These are phyloP conservation scores for Acmispon strigosus DNA, from an alignment of 306 rosid species.

Conservation along the genomic window DNA sequence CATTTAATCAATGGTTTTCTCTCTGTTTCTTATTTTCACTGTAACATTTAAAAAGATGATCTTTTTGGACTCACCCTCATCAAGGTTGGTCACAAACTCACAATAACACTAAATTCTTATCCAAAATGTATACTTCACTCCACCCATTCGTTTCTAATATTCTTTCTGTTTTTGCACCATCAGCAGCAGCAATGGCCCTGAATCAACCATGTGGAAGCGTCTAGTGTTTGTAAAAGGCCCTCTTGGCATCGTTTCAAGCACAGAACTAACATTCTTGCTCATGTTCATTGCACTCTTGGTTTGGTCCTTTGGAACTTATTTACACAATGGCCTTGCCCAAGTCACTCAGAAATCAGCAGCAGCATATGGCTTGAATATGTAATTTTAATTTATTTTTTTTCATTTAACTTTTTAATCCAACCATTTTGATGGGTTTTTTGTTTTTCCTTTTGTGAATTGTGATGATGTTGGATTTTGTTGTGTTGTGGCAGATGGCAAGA, in stretches of 20 bases:
- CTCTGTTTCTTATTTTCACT: no score
- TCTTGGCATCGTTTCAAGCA: conserved; percentile 67
- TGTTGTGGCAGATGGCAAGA: conserved; percentile 57
- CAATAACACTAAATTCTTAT: no score
- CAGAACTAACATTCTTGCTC: conserved; percentile 45
- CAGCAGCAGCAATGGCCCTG: neutral
- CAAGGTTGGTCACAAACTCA: no score
- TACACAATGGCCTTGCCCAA: conserved; percentile 23
- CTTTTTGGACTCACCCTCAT: no score
- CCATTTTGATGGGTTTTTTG: neutral
- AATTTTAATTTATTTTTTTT: neutral
- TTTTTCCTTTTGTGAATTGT: no score
- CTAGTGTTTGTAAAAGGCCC: conserved; percentile 64
- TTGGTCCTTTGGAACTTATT: conserved; percentile 36
- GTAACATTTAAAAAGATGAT: no score
- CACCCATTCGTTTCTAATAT: no score
- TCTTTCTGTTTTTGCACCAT: neutral
- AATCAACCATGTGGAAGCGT: conserved; percentile 33
- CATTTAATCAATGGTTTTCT: no score
- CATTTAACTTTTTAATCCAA: neutral
- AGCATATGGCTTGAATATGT: conserved; percentile 37
- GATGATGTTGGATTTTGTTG: neutral
- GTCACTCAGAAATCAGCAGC: conserved; percentile 36
- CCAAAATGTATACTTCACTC: no score
- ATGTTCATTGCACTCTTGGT: conserved; percentile 63